Base-by-base conservation (phyloP, 352 stramenopile species). In the Phytopythium helicoides region DNA sequence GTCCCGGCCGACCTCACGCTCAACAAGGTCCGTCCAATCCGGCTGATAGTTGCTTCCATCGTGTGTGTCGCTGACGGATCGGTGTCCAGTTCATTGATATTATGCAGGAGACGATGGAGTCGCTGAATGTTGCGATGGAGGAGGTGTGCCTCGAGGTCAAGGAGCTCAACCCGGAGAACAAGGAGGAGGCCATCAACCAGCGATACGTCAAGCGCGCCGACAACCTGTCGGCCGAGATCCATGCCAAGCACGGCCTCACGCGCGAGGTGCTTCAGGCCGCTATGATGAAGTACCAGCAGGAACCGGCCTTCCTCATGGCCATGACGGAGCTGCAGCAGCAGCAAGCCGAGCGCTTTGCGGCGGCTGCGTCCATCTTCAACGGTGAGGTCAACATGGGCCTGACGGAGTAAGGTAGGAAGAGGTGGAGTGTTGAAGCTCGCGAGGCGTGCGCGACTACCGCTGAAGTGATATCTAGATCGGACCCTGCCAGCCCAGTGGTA, bases 221-320 rank as follows among this genome's bases (percentile, higher is more conserved):
- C 60, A 83, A 81, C 37, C 68, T 92, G 34, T 92, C 81, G 53
- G 68, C 81, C 25, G 79, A 94, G 60, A 94, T 94, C 66, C 84
- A 94, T 68, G 81, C 83, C 57, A 86, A 94, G 72, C 81, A 94
- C 63, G 84, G 84, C 8, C 78, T 94, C 52, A 92, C 84, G 64
- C 80, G 82, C 47, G 84, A 94, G 56, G 81, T 94, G 50, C 66
- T 94, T 19, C 84, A 94, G 68, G 84, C 84, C 15, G 84, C 81
- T n/a, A 94, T 94, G 84, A 94, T 94, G 84, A 90, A 91, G 68
- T 94, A 94, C 71, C 84, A 94, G 70, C 84, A 94, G 67, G 84
- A 94, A 60, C 76, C 84, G 39, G 73, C 81, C 26, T 94, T 94
- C 66, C 61, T 94, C 48, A 91, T 87, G 74, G 71, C 79, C 54